Percentiles rank a stretch among this genome's conserved stretches.
Evolutionary conservation across 2,329 filamentous ascomycete species (phyloP).

Genomic region (Chaetoscypha palmicola): DNA sequence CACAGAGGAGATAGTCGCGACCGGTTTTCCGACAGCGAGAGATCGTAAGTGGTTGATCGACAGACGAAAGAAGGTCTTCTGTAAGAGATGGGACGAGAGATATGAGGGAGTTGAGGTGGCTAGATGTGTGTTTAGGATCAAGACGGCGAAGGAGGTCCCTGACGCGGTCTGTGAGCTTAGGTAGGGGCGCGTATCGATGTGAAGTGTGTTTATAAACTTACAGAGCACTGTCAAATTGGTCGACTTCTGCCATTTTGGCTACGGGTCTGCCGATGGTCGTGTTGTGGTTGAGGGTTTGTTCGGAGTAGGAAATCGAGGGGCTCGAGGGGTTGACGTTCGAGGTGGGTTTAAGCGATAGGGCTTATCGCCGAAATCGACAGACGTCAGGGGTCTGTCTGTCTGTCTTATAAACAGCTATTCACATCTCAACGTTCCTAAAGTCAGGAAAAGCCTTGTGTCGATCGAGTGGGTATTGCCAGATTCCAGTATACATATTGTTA

Average conservation of each 20-base stretch:
- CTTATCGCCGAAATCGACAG: too few species aligned
- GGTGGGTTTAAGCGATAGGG: neutral
- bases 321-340: conserved; percentile 18
- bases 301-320: conserved; percentile 7
- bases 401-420: too few species aligned
- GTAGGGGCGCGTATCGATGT: neutral
- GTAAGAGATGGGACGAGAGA: conserved; percentile 82
- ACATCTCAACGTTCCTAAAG: too few species aligned
- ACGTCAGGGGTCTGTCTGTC: too few species aligned
- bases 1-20: conserved; percentile 94
- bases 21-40: conserved; percentile 81
- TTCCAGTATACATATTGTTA: too few species aligned
- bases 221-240: conserved; percentile 33
- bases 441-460: too few species aligned
- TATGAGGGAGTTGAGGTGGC: conserved; percentile 85
- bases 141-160: conserved; percentile 98
- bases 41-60: conserved; percentile 88
- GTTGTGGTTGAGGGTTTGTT: conserved; percentile 1
- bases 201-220: conserved; percentile 16
- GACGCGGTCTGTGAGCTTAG: conserved; percentile 10
- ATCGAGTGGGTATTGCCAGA: too few species aligned
- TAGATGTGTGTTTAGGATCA: conserved; percentile 84
- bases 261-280: conserved; percentile 6
- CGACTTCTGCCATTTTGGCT: conserved; percentile 29
- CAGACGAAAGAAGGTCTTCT: conserved; percentile 94